These are phyloP conservation scores for Pythium aristosporum DNA, from an alignment of 352 stramenopile species.

Conservation along the genomic window DNA sequence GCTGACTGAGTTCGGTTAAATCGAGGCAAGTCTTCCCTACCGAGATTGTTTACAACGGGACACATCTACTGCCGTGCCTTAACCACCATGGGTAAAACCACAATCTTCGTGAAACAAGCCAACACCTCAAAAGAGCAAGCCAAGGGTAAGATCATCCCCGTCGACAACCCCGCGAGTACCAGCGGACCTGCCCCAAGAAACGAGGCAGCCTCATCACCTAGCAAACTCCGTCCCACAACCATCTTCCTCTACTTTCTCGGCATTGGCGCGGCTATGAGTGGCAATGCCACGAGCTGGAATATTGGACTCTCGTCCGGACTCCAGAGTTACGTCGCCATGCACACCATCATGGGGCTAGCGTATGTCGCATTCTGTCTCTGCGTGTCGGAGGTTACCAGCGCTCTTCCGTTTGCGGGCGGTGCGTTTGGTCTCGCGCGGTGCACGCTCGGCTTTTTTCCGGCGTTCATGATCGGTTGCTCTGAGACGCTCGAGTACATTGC, in stretches of 20 bases:
- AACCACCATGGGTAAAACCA: too few species aligned
- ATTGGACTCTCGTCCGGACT: slow-evolving; percentile 7
- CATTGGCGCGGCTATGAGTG: slow-evolving; percentile 13
- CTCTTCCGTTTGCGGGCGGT: slow-evolving; percentile 31
- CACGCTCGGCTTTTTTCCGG: slow-evolving; percentile 28
- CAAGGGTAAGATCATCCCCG: too few species aligned
- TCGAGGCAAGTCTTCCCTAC: too few species aligned
- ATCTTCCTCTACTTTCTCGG: slow-evolving; percentile 11
- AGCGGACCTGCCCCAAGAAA: too few species aligned
- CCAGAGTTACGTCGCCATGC: slow-evolving; percentile 3
- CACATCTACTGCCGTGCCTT: too few species aligned
- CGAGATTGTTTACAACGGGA: too few species aligned
- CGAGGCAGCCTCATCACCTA: too few species aligned
- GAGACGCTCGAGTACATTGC: slow-evolving; percentile 20
- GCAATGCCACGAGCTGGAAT: slow-evolving; percentile 30
- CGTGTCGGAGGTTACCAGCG: slow-evolving; percentile 27
- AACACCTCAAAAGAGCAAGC: too few species aligned
- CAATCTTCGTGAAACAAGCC: too few species aligned
- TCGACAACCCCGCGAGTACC: too few species aligned
- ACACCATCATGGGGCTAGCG: slow-evolving; percentile 16
- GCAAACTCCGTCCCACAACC: too few species aligned
- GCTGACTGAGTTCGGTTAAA: too few species aligned
- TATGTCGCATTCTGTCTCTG: slow-evolving; percentile 27
- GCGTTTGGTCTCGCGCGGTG: slow-evolving; percentile 26
- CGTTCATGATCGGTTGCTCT: slow-evolving; percentile 24